Conservation (phyloP, 2,329 filamentous ascomycete species). For the Trichoderma harzianum region DNA sequence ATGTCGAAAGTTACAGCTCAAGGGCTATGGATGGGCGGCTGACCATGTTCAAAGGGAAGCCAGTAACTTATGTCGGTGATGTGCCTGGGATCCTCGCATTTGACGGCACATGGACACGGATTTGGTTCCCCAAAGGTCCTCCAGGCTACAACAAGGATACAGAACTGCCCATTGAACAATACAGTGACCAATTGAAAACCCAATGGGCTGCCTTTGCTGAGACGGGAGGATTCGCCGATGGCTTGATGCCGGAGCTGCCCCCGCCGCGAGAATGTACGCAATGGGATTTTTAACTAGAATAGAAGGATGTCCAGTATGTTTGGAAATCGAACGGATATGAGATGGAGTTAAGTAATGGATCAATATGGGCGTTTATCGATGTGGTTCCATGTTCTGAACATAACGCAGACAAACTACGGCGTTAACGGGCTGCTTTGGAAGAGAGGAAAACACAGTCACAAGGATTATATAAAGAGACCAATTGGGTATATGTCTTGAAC, state of each 20-base stretch:
- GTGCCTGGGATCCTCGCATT: constrained; percentile 48
- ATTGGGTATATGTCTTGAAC: constrained; percentile 10
- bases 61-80: constrained; percentile 54
- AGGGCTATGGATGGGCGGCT: constrained; percentile 45
- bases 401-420: constrained; percentile 21
- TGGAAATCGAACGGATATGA: constrained; percentile 1
- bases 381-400: constrained; percentile 6
- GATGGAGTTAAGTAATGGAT: not conserved
- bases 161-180: constrained; percentile 54
- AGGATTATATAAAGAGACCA: not conserved
- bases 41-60: constrained; percentile 59
- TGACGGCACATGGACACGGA: constrained; percentile 58
- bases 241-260: constrained; percentile 71
- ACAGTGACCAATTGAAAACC: constrained; percentile 57
- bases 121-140: constrained; percentile 72
- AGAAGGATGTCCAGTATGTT: not conserved
- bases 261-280: constrained; percentile 72
- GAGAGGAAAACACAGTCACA: not conserved
- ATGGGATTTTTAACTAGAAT: constrained; percentile 62
- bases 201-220: constrained; percentile 64
- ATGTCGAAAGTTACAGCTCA: constrained; percentile 42
- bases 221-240: constrained; percentile 65
- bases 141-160: constrained; percentile 62
- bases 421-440: constrained; percentile 15
- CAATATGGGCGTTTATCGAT: constrained; percentile 15